phyloP scores from a whole-genome alignment of 305 asterid genomes.

The Fraxinus paxiana region DNA sequence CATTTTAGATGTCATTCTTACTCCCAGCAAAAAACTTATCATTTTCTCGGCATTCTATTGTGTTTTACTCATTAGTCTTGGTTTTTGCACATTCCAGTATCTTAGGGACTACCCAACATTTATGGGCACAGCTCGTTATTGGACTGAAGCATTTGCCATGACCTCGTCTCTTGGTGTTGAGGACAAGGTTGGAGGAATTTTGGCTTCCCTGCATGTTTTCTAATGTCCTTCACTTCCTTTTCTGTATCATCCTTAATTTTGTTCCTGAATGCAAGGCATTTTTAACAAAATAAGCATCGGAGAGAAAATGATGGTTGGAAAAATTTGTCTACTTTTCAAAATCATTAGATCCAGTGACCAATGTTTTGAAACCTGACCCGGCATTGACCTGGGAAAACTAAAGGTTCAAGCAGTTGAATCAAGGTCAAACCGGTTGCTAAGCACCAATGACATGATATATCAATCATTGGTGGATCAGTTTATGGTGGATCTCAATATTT shows the following conservation, averaged over 20 bases:
- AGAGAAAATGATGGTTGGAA: not conserved
- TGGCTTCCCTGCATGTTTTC: not conserved
- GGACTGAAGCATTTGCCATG: conserved; percentile 96
- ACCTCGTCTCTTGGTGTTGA: conserved; percentile 63
- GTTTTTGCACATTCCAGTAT: conserved; percentile 40
- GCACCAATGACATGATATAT: too few relatives aligned
- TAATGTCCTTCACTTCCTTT: not conserved
- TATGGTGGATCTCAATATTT: too few relatives aligned
- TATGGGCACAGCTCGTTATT: conserved; percentile 82
- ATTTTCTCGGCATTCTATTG: not conserved
- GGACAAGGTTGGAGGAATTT: conserved; percentile 59
- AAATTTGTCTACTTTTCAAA: too few relatives aligned
- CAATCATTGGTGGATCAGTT: too few relatives aligned
- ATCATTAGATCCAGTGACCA: not conserved
- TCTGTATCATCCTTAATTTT: not conserved
- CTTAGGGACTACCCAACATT: conserved; percentile 65
- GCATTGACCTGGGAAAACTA: too few relatives aligned
- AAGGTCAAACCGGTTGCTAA: too few relatives aligned
- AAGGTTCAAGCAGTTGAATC: too few relatives aligned
- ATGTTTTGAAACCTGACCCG: not conserved
- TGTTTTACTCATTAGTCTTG: conserved; percentile 9
- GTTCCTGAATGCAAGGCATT: not conserved
- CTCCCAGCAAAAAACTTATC: not conserved
- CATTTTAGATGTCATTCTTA: conserved; percentile 23
- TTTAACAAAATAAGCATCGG: not conserved